Evolutionary conservation across 441 rosid genomes (phyloP).

Genomic region (Euphorbia celastroides): DNA sequence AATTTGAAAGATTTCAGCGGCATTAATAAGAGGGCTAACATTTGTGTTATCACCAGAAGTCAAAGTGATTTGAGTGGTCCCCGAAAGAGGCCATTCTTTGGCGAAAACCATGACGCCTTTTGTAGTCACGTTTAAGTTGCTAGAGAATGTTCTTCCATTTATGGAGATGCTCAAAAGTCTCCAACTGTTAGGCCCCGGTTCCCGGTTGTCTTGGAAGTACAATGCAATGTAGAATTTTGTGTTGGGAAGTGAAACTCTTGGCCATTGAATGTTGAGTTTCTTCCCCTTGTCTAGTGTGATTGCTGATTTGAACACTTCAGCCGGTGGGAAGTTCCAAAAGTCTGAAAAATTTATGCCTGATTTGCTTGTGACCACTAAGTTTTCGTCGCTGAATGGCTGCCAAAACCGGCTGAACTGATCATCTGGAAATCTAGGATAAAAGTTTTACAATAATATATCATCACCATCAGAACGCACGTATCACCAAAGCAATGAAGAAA

Average conservation of each 20-base stretch:
- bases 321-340: slow-evolving; percentile 84
- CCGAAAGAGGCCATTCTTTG: slow-evolving; percentile 67
- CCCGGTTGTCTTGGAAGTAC: slow-evolving; percentile 72
- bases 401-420: slow-evolving; percentile 67
- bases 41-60: slow-evolving; percentile 36
- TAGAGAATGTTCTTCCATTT: slow-evolving; percentile 54
- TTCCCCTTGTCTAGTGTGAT: slow-evolving; percentile 54
- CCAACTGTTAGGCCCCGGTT: slow-evolving; percentile 58
- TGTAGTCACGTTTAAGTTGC: slow-evolving; percentile 54
- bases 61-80: slow-evolving; percentile 52
- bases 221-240: slow-evolving; percentile 67
- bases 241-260: slow-evolving; percentile 44
- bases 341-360: slow-evolving; percentile 35
- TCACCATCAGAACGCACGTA: slow-evolving; percentile 25
- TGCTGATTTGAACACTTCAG: slow-evolving; percentile 41
- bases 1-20: slow-evolving; percentile 73
- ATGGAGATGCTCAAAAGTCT: slow-evolving; percentile 60
- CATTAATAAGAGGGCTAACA: slow-evolving; percentile 67
- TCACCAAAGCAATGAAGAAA: too few relatives aligned
- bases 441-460: slow-evolving; percentile 19
- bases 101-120: slow-evolving; percentile 62
- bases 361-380: slow-evolving; percentile 33
- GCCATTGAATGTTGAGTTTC: slow-evolving; percentile 55
- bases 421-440: slow-evolving; percentile 72
- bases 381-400: slow-evolving; percentile 59